Percentiles rank a stretch among this genome's conserved stretches.
Evolutionary conservation across 192 early-diverging fungal genomes (phyloP).

Genomic region (Mortierella claussenii): DNA sequence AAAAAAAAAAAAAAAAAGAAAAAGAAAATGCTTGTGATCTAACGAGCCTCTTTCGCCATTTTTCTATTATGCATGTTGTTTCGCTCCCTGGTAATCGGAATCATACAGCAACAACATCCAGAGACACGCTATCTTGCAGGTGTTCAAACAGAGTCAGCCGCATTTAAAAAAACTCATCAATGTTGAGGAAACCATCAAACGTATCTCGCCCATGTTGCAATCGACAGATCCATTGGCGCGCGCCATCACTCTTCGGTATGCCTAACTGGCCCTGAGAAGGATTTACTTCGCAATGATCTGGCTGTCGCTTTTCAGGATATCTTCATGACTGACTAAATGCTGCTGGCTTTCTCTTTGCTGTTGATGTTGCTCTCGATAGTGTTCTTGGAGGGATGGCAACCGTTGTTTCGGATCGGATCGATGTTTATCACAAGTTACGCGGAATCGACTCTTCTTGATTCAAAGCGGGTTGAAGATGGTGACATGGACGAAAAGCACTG

Average conservation of each 20-base stretch:
- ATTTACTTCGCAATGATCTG: too few species aligned
- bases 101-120: slow-evolving; percentile 60
- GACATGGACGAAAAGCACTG: too few species aligned
- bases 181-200: slow-evolving; percentile 55
- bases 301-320: too few species aligned
- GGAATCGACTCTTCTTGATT: too few species aligned
- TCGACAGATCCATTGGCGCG: slow-evolving; percentile 61
- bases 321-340: too few species aligned
- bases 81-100: not conserved
- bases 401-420: slow-evolving; percentile 55
- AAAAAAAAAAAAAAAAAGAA: not conserved
- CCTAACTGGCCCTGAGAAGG: too few species aligned
- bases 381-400: slow-evolving; percentile 58
- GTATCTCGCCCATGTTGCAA: slow-evolving; percentile 52
- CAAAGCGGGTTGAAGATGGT: too few species aligned
- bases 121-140: slow-evolving; percentile 55
- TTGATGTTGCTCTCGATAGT: slow-evolving; percentile 23
- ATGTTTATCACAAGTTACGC: slow-evolving; percentile 61
- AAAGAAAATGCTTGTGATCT: too few species aligned
- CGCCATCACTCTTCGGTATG: slow-evolving; percentile 59
- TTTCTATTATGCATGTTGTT: too few species aligned
- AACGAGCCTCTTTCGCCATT: too few species aligned
- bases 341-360: too few species aligned
- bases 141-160: slow-evolving; percentile 57
- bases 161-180: slow-evolving; percentile 60